Conservation (phyloP, 306 rosid genomes). For the Alnus glutinosa region DNA sequence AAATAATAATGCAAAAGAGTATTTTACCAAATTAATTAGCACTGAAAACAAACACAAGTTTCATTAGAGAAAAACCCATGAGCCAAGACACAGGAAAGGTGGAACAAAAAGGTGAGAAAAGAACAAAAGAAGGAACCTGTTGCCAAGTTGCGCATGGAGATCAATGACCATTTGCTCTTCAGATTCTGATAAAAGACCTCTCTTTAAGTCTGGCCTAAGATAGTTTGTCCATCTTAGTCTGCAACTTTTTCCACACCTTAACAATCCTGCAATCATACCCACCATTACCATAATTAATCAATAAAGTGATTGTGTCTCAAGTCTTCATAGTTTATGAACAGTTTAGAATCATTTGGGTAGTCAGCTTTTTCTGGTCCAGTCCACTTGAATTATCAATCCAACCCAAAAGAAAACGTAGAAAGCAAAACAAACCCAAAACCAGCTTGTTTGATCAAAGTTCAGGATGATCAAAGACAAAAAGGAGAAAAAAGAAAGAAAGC, state of each 20-base stretch:
- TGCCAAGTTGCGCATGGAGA: constrained; percentile 94
- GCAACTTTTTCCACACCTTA: constrained; percentile 97
- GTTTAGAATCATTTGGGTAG: neutral
- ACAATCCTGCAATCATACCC: constrained; percentile 59
- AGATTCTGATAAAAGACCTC: constrained; percentile 80
- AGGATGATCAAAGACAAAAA: neutral
- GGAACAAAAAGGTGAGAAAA: neutral
- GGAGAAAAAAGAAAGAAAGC: neutral
- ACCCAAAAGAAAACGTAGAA: constrained; percentile 15
- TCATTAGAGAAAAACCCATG: constrained; percentile 7
- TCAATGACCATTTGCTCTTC: constrained; percentile 93
- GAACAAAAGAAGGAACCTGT: constrained; percentile 49
- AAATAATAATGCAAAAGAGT: constrained; percentile 1
- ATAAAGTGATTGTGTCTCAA: neutral
- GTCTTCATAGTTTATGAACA: neutral
- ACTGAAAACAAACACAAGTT: neutral
- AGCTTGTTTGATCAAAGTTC: neutral
- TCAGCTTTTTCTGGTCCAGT: neutral
- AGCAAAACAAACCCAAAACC: constrained; percentile 5
- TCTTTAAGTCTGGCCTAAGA: constrained; percentile 85
- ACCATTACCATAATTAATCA: constrained; percentile 19
- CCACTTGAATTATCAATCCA: neutral
- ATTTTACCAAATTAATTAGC: constrained; percentile 3
- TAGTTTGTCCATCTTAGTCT: constrained; percentile 95
- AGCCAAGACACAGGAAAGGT: constrained; percentile 19